Evolutionary conservation across 345 rosid genomes (phyloP).

Genomic region (Pelargonium nanum): DNA sequence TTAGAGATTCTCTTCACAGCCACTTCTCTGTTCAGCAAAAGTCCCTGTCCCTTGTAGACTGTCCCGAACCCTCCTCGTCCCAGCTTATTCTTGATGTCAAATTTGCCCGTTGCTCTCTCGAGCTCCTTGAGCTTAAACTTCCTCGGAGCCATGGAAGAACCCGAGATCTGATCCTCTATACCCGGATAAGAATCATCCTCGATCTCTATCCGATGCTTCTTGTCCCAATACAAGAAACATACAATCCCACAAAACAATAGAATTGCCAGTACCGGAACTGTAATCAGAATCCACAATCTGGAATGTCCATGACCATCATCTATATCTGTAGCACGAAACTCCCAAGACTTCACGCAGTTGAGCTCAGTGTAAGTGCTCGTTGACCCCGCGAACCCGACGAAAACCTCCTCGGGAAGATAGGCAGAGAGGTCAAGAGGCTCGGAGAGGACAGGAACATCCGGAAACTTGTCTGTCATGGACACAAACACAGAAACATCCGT

Average conservation of each 20-base stretch:
- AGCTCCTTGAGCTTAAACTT: constrained; percentile 46
- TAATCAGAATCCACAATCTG: constrained; percentile 23
- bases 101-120: constrained; percentile 45
- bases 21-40: constrained; percentile 34
- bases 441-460: constrained; percentile 24
- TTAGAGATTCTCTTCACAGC: constrained; percentile 65
- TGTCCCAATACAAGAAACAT: constrained; percentile 19
- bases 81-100: constrained; percentile 39
- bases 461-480: constrained; percentile 2
- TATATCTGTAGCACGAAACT: constrained; percentile 27
- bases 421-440: constrained; percentile 33
- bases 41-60: constrained; percentile 66
- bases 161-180: constrained; percentile 43
- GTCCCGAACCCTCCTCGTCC: constrained; percentile 80
- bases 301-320: constrained; percentile 7
- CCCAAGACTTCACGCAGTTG: constrained; percentile 57
- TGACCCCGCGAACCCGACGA: constrained; percentile 55
- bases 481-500: constrained; percentile 34
- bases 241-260: constrained; percentile 8
- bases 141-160: constrained; percentile 34
- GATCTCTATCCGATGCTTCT: constrained; percentile 13
- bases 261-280: constrained; percentile 11
- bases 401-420: constrained; percentile 40
- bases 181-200: constrained; percentile 23
- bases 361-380: constrained; percentile 29